Evolutionary conservation across 1,284 basidiomycete species (phyloP), one percentile per base, ranked within the genome.

Genomic region (Xanthoconium separans): DNA sequence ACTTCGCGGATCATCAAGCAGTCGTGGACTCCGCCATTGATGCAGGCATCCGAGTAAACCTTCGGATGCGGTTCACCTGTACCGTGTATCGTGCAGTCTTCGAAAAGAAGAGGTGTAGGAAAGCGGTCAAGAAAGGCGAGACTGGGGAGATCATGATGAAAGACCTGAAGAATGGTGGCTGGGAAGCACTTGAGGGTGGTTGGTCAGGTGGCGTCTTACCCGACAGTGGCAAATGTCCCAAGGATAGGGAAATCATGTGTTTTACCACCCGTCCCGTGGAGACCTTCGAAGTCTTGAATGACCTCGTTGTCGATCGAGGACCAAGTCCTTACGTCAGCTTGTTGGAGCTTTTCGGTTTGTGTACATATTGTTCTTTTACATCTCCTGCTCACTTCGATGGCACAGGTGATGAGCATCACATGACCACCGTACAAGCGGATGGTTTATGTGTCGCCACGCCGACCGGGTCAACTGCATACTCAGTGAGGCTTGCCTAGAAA

Each of bases 361-460:
- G 13, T 55, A 27, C 2, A 30, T 15, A 11, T 27, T 27, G 2
- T 36, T 43, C 47, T 50, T 33, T 56, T 27, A 8, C 10, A 30
- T 39, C 29, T 36, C 44, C 48, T 3, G 6, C 45, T 61, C 49
- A 54, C 65, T 44, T 36, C n/a, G 8, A 43, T 47, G 45, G 31
- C 30, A 51, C 29, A 97, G 95, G 94, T 56, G 97, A 99, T 66
- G 96, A 99, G 63, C 93, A 98, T 70, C 97, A 99, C 75, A 88
- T 99, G 82, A 99, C 97, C 1, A 99, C 97, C 0, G 97, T 98
- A 1, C 97, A 99, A 74, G 97, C 96, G 0, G 97, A 99, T 68
- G 97, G 97, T 3, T 76, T 99, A 27, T 95, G 92, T 31, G 90
- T 99, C 15, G 91, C 97, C 2, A 99, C 96, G 0, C 96, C 96